Percentiles rank a stretch among this genome's conserved stretches.
phyloP scores from a whole-genome alignment of 164 flowering plant species.

The Magnolia kwangsiensis region DNA sequence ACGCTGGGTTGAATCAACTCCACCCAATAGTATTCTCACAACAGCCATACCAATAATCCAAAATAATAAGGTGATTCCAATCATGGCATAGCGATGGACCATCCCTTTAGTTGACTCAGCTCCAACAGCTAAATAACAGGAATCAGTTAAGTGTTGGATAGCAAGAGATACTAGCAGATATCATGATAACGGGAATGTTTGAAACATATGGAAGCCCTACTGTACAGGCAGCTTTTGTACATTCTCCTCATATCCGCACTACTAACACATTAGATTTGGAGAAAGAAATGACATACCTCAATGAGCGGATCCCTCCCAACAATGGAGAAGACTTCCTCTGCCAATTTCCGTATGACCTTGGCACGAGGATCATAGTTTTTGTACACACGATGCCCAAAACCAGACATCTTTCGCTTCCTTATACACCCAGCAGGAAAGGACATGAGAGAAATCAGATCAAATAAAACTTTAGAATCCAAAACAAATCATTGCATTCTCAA shows the following conservation, averaged over 20 bases:
- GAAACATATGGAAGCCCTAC: not conserved
- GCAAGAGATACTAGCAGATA: not conserved
- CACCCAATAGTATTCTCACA: too few species aligned
- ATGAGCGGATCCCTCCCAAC: conserved; percentile 98
- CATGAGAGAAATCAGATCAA: not conserved
- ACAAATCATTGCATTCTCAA: not conserved
- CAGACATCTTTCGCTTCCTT: conserved; percentile 97
- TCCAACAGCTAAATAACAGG: not conserved
- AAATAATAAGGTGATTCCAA: not conserved
- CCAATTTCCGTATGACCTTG: conserved; percentile 82
- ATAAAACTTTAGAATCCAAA: not conserved
- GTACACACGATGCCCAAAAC: conserved; percentile 98
- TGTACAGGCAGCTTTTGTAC: not conserved
- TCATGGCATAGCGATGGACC: not conserved
- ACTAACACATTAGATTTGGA: not conserved
- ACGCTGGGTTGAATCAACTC: too few species aligned
- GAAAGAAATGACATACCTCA: conserved; percentile 48
- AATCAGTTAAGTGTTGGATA: not conserved
- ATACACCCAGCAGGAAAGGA: not conserved
- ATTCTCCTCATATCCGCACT: not conserved
- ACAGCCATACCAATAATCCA: too few species aligned
- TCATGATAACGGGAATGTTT: too few species aligned
- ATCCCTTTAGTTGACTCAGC: not conserved
- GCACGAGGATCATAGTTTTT: conserved; percentile 99
- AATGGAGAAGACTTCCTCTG: conserved; percentile 96